These are phyloP conservation scores for Phaeosphaeria sp. DNA, from an alignment of 2,329 filamentous ascomycete genomes.

Conservation along the genomic window DNA sequence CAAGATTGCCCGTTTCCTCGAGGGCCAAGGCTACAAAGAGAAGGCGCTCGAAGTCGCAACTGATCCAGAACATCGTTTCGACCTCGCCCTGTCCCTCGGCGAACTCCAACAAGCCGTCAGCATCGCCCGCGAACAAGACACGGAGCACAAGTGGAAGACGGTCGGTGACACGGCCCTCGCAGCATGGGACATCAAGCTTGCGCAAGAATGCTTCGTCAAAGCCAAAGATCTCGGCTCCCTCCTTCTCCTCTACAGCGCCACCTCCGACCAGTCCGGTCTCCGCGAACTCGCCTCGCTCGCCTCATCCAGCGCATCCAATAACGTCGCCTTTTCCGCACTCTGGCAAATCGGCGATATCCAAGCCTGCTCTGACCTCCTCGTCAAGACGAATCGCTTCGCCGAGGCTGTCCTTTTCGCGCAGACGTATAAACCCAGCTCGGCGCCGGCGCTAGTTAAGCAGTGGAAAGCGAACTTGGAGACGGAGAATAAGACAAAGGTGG, in stretches of 20 bases:
- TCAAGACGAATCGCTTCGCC: slow-evolving; percentile 77
- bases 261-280: slow-evolving; percentile 78
- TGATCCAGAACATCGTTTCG: slow-evolving; percentile 95
- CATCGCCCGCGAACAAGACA: slow-evolving; percentile 81
- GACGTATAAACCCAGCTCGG: slow-evolving; percentile 88
- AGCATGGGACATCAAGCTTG: slow-evolving; percentile 85
- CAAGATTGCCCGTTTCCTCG: slow-evolving; percentile 96
- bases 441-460: slow-evolving; percentile 68
- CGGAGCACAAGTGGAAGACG: slow-evolving; percentile 98
- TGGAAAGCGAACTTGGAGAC: slow-evolving; percentile 90
- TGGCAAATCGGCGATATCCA: slow-evolving; percentile 88
- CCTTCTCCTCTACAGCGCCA: slow-evolving; percentile 86
- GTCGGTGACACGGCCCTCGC: slow-evolving; percentile 90
- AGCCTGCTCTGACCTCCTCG: slow-evolving; percentile 79
- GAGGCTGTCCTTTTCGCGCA: slow-evolving; percentile 93
- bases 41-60: slow-evolving; percentile 93
- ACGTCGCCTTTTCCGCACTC: slow-evolving; percentile 87
- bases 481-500: slow-evolving; percentile 82
- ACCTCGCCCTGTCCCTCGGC: slow-evolving; percentile 82
- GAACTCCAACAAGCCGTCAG: slow-evolving; percentile 85
- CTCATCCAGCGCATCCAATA: slow-evolving; percentile 78
- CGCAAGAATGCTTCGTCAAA: slow-evolving; percentile 90
- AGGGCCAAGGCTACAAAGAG: slow-evolving; percentile 97
- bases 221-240: slow-evolving; percentile 90
- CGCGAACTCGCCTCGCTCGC: slow-evolving; percentile 76